Evolutionary conservation across 1,139 yeast species (phyloP).

Genomic region (Lodderomyces elongisporus): DNA sequence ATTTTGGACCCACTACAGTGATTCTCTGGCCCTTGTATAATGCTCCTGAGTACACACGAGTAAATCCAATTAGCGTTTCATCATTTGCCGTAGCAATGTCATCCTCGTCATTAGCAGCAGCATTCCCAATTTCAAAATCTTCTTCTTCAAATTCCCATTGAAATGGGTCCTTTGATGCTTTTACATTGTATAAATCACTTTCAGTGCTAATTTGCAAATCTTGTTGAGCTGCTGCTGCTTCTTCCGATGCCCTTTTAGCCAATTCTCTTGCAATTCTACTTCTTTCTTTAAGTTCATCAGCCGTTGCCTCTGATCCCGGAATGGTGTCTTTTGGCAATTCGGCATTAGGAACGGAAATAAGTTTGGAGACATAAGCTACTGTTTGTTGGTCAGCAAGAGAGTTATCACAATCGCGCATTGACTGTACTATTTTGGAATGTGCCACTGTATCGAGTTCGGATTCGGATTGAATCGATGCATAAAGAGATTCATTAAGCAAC

Average conservation of each 20-base stretch:
- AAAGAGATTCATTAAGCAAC: conserved; percentile 49
- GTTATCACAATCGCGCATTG: conserved; percentile 60
- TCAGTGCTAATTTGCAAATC: conserved; percentile 10
- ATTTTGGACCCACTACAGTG: conserved; percentile 80
- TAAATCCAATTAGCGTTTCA: conserved; percentile 78
- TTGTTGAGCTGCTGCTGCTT: conserved; percentile 32
- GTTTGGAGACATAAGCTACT: conserved; percentile 84
- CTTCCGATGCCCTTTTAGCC: conserved; percentile 66
- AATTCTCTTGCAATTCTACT: conserved; percentile 65
- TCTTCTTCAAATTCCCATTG: conserved; percentile 46
- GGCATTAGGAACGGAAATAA: conserved; percentile 74
- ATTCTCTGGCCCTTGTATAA: conserved; percentile 69
- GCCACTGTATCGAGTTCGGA: conserved; percentile 25
- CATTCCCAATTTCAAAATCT: conserved; percentile 32
- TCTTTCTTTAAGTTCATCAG: conserved; percentile 63
- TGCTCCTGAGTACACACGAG: conserved; percentile 85
- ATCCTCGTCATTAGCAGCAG: conserved; percentile 37
- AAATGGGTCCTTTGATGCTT: conserved; percentile 29
- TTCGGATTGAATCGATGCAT: conserved; percentile 40
- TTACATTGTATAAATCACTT: conserved; percentile 30
- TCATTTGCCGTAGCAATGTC: conserved; percentile 40
- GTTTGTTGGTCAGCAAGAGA: conserved; percentile 52
- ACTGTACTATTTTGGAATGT: conserved; percentile 43
- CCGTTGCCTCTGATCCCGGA: conserved; percentile 27
- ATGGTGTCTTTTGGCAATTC: conserved; percentile 63